Base-by-base conservation (phyloP, 2,329 filamentous ascomycete species). In the Trichoderma brevicompactum region DNA sequence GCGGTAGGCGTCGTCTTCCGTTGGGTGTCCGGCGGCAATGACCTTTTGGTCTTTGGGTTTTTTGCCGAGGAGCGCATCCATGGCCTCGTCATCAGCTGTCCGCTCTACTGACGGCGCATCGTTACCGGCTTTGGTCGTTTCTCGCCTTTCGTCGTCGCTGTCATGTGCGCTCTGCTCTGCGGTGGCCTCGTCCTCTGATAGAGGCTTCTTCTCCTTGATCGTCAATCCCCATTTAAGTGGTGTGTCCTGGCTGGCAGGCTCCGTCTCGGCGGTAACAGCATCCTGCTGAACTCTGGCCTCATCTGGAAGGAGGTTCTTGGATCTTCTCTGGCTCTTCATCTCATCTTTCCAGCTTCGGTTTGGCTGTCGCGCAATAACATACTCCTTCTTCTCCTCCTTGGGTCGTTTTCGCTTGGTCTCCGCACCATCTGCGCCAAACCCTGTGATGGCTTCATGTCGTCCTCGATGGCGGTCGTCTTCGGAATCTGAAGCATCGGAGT, bases 1-100 rank as follows among this genome's bases (percentile, higher is more conserved):
- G 38, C 82, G 82, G 72, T 92, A 94, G 2, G 87, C 88, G 66
- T 90, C 89, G 68, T 85, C 81, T 69, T 91, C 89, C n/a, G 82
- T 83, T 19, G 61, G 19, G 7, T 54, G 64, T 13, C 82, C 73
- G 4, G 74, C 73, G 65, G 90, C 89, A 15, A 88, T 76, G 12
- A 86, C 78, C 65, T 86, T 74, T 13, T 60, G 52, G 13, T 74
- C 73, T 19, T 76, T 82, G 23, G 78, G 71, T 73, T 70, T 82
- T 74, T 86, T 83, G 2, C 85, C 85, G 8, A 92, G 79, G 8
- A 94, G 81, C 6, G 90, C 88, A 66, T 88, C 85, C 66, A 93
- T 78, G 8, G 90, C 91, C 70, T 85, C 79, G 4, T 82, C 80
- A 41, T 85, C 82, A 49, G 76, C 76, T 43, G 70, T 71, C 52